Evolutionary conservation across 768 basidiomycete genomes (phyloP), one percentile per base, ranked within the genome.

Genomic region (Pleurotus ostreatus): DNA sequence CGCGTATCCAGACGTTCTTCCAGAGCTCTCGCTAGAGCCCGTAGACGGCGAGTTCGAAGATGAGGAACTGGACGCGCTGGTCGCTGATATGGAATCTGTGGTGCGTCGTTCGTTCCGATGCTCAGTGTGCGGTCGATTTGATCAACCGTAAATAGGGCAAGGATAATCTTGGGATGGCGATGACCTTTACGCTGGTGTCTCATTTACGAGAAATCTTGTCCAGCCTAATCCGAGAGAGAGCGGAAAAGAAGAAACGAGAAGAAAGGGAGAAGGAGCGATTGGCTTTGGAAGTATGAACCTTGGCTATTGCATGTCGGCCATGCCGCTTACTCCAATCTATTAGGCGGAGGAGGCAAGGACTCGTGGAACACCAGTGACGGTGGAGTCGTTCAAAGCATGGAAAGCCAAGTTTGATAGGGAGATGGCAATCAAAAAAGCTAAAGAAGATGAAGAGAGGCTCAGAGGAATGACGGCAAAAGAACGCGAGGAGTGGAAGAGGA

Each of bases 121-220:
- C 12, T 16, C 5, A 20, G 22, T n/a, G 11, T 3, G 11, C 9
- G 26, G 20, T 23, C 13, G 3, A 44, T 13, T 26, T 9, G 30
- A 34, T 34, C 30, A 34, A n/a, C 26, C 49, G 53, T 37, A 44
- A 44, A 22, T 53, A 91, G 88, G 90, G 89, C 55, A 82, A 88
- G 65, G 92, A 94, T 66, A 94, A 90, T 68, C 65, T 92, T 18
- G 93, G 93, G 43, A 95, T 95, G 88, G 94, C 97, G 2, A 98
- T 98, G 94, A 95, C 94, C 15, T 99, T 97, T 67, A 94, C 96
- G 0, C 77, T 99, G 15, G 86, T 94, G 9, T 88, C 90, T 0
- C 86, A 89, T 63, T 79, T 97, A 45, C 79, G 89, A 60, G 94
- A 98, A 70, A 77, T 83, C 49, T 74, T 98, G 13, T 81, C 85